These are phyloP conservation scores for Ramicandelaber brevisporus DNA, from an alignment of 192 early-diverging fungal genomes.

Conservation along the genomic window DNA sequence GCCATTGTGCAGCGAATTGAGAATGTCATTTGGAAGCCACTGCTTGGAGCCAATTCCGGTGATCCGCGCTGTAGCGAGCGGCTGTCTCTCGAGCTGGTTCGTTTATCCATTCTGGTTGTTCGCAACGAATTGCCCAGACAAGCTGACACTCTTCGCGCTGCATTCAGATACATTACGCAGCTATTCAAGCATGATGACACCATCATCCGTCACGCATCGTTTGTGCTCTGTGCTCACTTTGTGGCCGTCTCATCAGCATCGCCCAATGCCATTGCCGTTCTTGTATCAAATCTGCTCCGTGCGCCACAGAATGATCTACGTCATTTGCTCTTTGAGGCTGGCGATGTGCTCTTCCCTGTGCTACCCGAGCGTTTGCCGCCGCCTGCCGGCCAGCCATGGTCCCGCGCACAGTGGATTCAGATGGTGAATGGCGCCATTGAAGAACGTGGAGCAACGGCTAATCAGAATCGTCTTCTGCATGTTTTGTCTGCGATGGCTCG, in stretches of 20 bases:
- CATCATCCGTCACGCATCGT: conserved; percentile 85
- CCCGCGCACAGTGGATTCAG: conserved; percentile 69
- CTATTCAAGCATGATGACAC: conserved; percentile 75
- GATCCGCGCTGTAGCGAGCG: too few relatives aligned
- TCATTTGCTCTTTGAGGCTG: conserved; percentile 69
- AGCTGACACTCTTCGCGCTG: too few relatives aligned
- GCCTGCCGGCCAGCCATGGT: conserved; percentile 8
- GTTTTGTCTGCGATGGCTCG: too few relatives aligned
- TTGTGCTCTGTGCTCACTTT: conserved; percentile 78
- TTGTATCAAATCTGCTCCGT: conserved; percentile 62
- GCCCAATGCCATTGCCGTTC: conserved; percentile 61
- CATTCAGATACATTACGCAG: too few relatives aligned
- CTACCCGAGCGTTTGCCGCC: conserved; percentile 57
- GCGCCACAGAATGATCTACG: conserved; percentile 78
- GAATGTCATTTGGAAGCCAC: too few relatives aligned
- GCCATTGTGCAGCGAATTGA: too few relatives aligned
- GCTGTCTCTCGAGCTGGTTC: too few relatives aligned
- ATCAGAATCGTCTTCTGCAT: too few relatives aligned
- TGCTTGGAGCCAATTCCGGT: too few relatives aligned
- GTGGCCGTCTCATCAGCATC: conserved; percentile 85
- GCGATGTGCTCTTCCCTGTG: conserved; percentile 81
- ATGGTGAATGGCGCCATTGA: conserved; percentile 66
- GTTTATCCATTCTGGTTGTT: too few relatives aligned
- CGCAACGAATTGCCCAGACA: too few relatives aligned
- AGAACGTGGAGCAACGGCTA: too few relatives aligned